Percentiles rank a stretch among this genome's conserved stretches.
Evolutionary conservation across 495 filamentous ascomycete species (phyloP).

Genomic region (Penicillium tannophilum): DNA sequence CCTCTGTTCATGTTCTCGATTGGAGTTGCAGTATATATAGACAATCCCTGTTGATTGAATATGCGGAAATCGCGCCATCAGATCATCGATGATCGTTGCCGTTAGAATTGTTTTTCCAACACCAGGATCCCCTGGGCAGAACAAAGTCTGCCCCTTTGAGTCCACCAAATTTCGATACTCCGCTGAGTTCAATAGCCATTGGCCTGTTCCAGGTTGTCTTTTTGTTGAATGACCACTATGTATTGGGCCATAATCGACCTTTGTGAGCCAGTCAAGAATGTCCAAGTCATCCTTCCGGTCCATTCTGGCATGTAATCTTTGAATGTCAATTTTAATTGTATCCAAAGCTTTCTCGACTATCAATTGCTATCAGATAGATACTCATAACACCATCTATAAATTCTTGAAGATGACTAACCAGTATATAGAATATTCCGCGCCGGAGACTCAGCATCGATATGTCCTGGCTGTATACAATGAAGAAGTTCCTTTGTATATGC

Average conservation of each 20-base stretch:
- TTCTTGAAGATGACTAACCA: background rate
- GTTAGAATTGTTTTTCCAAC: background rate
- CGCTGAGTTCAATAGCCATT: background rate
- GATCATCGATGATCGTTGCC: background rate
- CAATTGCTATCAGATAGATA: background rate
- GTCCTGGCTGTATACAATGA: background rate
- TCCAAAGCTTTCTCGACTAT: background rate
- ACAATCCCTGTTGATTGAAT: background rate
- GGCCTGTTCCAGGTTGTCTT: background rate
- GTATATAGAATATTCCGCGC: background rate
- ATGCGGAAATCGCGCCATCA: background rate
- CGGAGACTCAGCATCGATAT: background rate
- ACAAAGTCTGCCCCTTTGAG: background rate
- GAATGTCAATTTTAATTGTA: background rate
- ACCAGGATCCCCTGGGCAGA: background rate
- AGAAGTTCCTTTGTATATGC: constrained; percentile 7
- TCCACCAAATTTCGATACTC: background rate
- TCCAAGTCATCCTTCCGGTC: background rate
- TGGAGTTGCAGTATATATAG: background rate
- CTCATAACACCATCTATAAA: background rate
- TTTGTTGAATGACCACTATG: background rate
- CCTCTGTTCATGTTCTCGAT: background rate
- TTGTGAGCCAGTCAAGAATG: background rate
- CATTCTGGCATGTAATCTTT: background rate
- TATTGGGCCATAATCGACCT: background rate